Evolutionary conservation across 1,284 basidiomycete species (phyloP), one percentile per base, ranked within the genome.

Genomic region (Sparassis latifolia): DNA sequence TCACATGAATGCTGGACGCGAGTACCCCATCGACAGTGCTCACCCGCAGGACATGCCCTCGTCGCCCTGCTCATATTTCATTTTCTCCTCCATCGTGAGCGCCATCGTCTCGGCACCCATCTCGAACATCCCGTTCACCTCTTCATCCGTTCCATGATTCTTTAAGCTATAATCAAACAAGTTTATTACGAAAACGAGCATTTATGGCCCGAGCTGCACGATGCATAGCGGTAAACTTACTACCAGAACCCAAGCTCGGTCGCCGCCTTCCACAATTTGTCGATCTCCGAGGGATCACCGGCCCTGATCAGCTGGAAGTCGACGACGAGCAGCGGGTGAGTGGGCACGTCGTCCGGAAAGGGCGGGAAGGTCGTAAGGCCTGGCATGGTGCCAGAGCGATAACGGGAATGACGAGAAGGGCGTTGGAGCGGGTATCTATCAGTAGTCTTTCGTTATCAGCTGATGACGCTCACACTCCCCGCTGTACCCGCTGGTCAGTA

Each of bases 31-130:
- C 20, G 12, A 20, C 29, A 1, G 37, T 20, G 47, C 52, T 29
- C 50, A 68, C 55, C 69, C 69, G 20, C 63, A 65, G 1, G 62
- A 64, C 46, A 58, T 52, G 2, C 69, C 69, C 1, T 51, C 44
- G 49, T 69, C 63, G 10, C 66, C 69, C 33, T 65, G 67, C 49
- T 66, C 66, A 45, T 60, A 70, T 50, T 62, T 58, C 56, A 65
- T 55, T 45, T 70, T 66, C 47, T 70, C 68, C 5, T 66, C 65
- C 1, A 64, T 37, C 0, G 69, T 63, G 0, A 71, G 56, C 0
- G 46, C 48, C 52, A 71, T 65, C 0, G 65, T 69, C 44, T 66
- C 62, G 9, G 56, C 52, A 5, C 69, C 69, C 59, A 69, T 59
- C 4, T 61, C 62, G 42, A 70, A 69, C 64, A 71, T 68, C 3